Evolutionary conservation across 192 early-diverging fungal genomes (phyloP), one percentile per base, ranked within the genome.

Genomic region (Entrophospora sp.): DNA sequence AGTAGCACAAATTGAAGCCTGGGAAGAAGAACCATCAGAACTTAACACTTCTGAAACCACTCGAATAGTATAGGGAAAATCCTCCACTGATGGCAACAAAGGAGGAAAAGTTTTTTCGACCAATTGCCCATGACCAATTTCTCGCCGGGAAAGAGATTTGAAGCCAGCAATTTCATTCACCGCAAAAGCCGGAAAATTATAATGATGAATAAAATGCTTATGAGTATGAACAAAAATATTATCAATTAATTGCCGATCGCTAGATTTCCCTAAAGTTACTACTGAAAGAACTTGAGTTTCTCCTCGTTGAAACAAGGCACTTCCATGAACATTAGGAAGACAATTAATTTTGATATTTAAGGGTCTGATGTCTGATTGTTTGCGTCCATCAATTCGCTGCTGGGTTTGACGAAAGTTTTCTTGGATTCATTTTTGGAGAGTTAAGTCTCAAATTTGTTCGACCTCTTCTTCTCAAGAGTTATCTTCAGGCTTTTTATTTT

Each of bases 21-120:
- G 55, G 18, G 55, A 58, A 5, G 55, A 58, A 58, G 55, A 52
- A 58, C 55, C 55, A 58, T 58, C 55, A 14, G 55, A 58, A 18
- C 31, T 35, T 14, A 58, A 16, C 5, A 58, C 55, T 58, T 58
- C 55, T 5, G 55, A 58, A 37, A 58, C 55, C 1, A 27, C 55
- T 6, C 55, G 31, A 36, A 58, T 27, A 2, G 55, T 58, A 32
- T 58, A 58, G 4, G 55, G 55, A 34, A 58, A 58, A 5, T 13
- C 10, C 31, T 1, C 24, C 8, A 12, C 8, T 24, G 31, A 8
- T 1, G 55, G 55, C 8, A 58, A 10, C 1, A 58, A 37, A 20
- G 31, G 16, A 8, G 31, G 31, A 58, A 58, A 58, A 18, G 55
- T 58, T 58, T 58, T 58, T 58, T 34, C 55, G 0, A 18, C 55